Evolutionary conservation across 768 basidiomycete species (phyloP), one percentile per base, ranked within the genome.

Genomic region (Fistulinella prunicolor): DNA sequence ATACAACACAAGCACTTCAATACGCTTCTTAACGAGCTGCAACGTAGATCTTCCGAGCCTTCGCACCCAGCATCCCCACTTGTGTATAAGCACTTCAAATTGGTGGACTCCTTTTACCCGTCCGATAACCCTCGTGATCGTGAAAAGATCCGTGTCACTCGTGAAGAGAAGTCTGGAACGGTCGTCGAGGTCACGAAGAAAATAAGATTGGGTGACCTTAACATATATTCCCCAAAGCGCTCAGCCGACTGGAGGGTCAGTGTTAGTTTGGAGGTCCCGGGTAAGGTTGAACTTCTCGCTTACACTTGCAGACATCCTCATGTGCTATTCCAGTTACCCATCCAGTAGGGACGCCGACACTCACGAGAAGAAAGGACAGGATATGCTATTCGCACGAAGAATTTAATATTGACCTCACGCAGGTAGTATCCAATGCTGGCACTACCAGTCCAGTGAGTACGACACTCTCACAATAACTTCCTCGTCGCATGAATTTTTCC

Each of bases 311-410:
- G 29, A 24, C 42, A 39, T 42, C 38, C 30, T 49, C 38, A 45
- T 43, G 24, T 19, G 13, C 17, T n/a, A 30, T n/a, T 26, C 23
- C 32, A 90, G 89, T 81, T n/a, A 56, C 74, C 2, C 85, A 82
- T 56, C 89, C 88, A 1, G 57, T 83, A 37, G 89, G 88, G 12
- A 63, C 78, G 7, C 66, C 85, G 1, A 74, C 77, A 9, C 70
- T 79, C 54, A 77, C 80, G 26, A 78, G 89, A 49, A 75, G 78
- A 71, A 99, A 96, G 70, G 91, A 99, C 69, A 78, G 96, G 38
- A 76, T 97, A 65, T 88, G 89, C 60, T 99, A 99, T 66, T 72
- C 84, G 4, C 96, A 99, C 67, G 94, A 97, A 66, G 85, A 95
- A 54, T 94, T 93, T 64, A 78, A 75, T 54, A 85, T 99, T 54